Base-by-base conservation (phyloP, 768 basidiomycete species). In the Vararia minispora region DNA sequence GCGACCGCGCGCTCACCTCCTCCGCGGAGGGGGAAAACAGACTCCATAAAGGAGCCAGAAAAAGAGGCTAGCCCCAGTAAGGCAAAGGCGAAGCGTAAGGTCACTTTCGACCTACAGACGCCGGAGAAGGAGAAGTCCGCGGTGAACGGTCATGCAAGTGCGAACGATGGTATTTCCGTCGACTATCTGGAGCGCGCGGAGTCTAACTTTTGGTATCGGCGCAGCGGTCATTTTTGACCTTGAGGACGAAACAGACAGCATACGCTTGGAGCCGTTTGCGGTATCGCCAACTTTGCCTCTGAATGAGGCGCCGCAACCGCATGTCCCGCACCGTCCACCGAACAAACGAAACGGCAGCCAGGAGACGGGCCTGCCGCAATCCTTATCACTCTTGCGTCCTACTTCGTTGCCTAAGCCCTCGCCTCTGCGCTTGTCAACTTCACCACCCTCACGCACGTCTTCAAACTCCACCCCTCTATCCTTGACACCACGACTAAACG, bases 51-150 rank as follows among this genome's bases (percentile, higher is more conserved):
- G n/a, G 10, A 33, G 33, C 36, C 26, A 33, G 32, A 17, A 5
- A 48, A 51, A 32, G 49, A 47, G 6, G 40, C 47, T 7, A 48
- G 46, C 31, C 37, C 48, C 8, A 31, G 37, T 24, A 36, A 40
- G 22, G 39, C 52, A 62, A 80, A 62, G 63, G 60, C 66, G 35
- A 82, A 76, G 56, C 65, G 74, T 43, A 81, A 75, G 54, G 79
- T 86, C 22, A 82, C 79, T 7, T 86, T 86, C 49, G 71, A 85
- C 45, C 70, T 79, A 34, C 62, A 77, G 73, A 65, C 27, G 66
- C 70, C 9, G 41, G 55, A 14, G 59, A 57, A 40, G 50, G 52
- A 29, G 56, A 55, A 28, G 59, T n/a, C n/a, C n/a, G n/a, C n/a
- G n/a, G 55, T 28, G 58, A 60, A 39, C 34, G 26, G 22, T 26